phyloP scores from a whole-genome alignment of 2,329 filamentous ascomycete species.

The Penicillium nordicum region DNA sequence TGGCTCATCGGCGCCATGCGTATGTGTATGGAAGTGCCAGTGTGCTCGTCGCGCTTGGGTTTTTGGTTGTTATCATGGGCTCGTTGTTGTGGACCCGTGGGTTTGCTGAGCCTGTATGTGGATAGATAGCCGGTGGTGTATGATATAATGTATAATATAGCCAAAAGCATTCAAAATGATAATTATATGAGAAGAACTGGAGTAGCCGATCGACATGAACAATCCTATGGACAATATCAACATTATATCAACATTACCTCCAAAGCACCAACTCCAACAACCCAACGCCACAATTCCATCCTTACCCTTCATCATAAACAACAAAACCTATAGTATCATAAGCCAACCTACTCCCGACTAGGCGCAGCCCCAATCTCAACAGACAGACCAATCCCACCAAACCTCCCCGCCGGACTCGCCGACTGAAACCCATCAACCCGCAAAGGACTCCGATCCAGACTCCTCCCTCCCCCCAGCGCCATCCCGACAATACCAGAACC shows the following conservation, averaged over 20 bases:
- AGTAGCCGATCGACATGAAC: background rate
- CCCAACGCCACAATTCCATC: background rate
- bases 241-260: background rate
- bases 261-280: background rate
- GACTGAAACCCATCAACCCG: background rate
- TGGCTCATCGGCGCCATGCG: slow-evolving; percentile 53
- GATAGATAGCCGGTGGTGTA: slow-evolving; percentile 7
- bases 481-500: background rate
- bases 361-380: slow-evolving; percentile 4
- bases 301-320: background rate
- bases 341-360: background rate
- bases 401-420: background rate
- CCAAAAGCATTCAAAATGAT: background rate
- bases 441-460: background rate
- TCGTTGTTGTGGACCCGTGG: slow-evolving; percentile 54
- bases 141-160: background rate
- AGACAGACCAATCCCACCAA: background rate
- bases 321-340: background rate
- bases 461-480: background rate
- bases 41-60: slow-evolving; percentile 46
- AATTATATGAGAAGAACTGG: background rate
- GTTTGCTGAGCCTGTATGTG: slow-evolving; percentile 36
- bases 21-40: slow-evolving; percentile 59
- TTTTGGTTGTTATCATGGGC: slow-evolving; percentile 55
- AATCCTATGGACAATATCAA: background rate